Base-by-base conservation (phyloP, 2,329 filamentous ascomycete species). In the Verticillium zaregamsianum region DNA sequence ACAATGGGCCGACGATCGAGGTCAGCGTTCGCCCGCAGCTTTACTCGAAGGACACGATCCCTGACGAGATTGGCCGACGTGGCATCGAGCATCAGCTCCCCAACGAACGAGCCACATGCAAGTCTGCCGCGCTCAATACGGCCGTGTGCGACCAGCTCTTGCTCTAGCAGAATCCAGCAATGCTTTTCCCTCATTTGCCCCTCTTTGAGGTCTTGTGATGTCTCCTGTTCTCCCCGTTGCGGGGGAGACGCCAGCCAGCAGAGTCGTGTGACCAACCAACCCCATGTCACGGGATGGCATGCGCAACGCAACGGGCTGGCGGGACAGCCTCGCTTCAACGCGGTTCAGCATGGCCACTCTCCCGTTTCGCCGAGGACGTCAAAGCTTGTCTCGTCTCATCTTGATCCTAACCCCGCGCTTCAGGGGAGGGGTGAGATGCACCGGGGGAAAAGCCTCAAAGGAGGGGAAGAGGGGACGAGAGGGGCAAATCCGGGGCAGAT, bases 361-460 rank as follows among this genome's bases (percentile, higher is more conserved):
- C n/a, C 20, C 45, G 45, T 14, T 49, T 49, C 45, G 45, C 45
- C 45, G 45, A 49, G 45, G 20, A 20, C 20, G 56, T 23, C 56
- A 58, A 58, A 58, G 56, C 56, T 58, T 58, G 56, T 58, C 56
- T 58, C 57, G 35, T 58, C 57, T 58, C 57, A 45, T 39, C 39
- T 31, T 33, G 25, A 31, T 35, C 58, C 58, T 37, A 28, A 59
- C 58, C 58, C 58, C 49, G 45, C 58, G 58, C 33, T 59, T 32
- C 20, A 49, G 31, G 45, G 45, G 20, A 49, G 40, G 45, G 45
- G 45, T 49, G 20, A 49, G 45, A 49, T 23, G 45, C 45, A 23
- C 45, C 20, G 23, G 45, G 45, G 45, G 45, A 49, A 49, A 49
- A 23, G 45, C n/a, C 20, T 49, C 45, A 12, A 49, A 49, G 20